Conservation (phyloP, 352 stramenopile species). For the Globisporangium iwayamae region DNA sequence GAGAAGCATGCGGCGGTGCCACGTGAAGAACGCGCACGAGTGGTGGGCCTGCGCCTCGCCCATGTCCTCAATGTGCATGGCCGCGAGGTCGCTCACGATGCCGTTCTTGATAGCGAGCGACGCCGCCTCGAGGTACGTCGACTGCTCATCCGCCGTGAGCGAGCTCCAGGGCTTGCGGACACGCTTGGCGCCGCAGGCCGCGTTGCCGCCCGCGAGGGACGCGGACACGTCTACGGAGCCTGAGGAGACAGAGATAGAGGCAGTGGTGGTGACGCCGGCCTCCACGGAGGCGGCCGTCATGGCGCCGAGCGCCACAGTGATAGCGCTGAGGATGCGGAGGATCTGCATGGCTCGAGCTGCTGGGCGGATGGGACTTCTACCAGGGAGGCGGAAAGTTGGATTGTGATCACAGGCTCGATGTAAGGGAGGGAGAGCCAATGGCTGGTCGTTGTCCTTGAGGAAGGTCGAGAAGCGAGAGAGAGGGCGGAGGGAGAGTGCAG, state of each 20-base stretch:
- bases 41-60: constrained; percentile 44
- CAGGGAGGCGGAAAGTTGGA: constrained; percentile 13
- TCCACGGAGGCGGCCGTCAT: neutral
- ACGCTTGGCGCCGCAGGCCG: constrained; percentile 31
- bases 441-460: too few relatives aligned
- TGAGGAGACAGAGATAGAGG: neutral
- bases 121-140: constrained; percentile 53
- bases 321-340: constrained; percentile 13
- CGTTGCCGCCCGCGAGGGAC: constrained; percentile 43
- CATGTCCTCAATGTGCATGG: constrained; percentile 42
- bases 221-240: neutral
- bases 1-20: constrained; percentile 60
- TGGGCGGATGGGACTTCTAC: constrained; percentile 9
- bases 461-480: neutral
- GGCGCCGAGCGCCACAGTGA: constrained; percentile 11
- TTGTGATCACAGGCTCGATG: neutral
- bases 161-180: constrained; percentile 54
- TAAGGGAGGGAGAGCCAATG: neutral
- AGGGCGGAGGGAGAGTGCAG: too few relatives aligned
- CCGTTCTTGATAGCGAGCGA: constrained; percentile 37
- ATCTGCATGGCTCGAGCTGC: constrained; percentile 13
- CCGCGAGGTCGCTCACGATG: constrained; percentile 43
- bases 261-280: too few relatives aligned
- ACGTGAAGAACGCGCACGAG: constrained; percentile 61
- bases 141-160: constrained; percentile 38